phyloP scores from a whole-genome alignment of 148 eudicot genomes.

The Nyssa sinensis region DNA sequence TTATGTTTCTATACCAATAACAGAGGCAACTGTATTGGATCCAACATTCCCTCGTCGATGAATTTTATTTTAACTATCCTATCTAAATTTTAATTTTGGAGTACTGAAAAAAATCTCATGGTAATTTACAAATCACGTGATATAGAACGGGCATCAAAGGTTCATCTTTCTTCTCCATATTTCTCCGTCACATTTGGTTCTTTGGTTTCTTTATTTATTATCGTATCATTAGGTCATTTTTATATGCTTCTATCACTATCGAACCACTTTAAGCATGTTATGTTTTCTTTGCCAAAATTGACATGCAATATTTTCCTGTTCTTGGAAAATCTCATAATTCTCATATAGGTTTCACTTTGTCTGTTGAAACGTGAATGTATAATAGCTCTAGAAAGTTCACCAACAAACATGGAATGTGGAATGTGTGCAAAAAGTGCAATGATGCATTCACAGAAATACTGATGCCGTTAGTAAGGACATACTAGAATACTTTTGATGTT shows the following conservation, averaged over 20 bases:
- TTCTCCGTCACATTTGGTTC: too few relatives aligned
- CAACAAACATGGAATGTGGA: neutral
- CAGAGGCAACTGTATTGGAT: neutral
- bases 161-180: neutral
- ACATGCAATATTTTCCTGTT: neutral
- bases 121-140: neutral
- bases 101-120: neutral
- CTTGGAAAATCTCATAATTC: neutral
- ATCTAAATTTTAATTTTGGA: slow-evolving; percentile 2
- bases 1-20: slow-evolving; percentile 5
- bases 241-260: too few relatives aligned
- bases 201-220: too few relatives aligned
- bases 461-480: neutral
- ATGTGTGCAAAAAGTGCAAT: neutral
- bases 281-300: neutral
- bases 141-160: neutral
- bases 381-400: neutral
- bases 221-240: too few relatives aligned
- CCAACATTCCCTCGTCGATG: too few relatives aligned
- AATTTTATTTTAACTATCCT: too few relatives aligned
- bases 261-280: too few relatives aligned
- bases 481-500: neutral
- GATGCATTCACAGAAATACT: neutral
- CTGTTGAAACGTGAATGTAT: neutral
- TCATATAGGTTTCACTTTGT: neutral